These are phyloP conservation scores for Ascochyta lentis DNA, from an alignment of 2,329 filamentous ascomycete species.

Conservation along the genomic window DNA sequence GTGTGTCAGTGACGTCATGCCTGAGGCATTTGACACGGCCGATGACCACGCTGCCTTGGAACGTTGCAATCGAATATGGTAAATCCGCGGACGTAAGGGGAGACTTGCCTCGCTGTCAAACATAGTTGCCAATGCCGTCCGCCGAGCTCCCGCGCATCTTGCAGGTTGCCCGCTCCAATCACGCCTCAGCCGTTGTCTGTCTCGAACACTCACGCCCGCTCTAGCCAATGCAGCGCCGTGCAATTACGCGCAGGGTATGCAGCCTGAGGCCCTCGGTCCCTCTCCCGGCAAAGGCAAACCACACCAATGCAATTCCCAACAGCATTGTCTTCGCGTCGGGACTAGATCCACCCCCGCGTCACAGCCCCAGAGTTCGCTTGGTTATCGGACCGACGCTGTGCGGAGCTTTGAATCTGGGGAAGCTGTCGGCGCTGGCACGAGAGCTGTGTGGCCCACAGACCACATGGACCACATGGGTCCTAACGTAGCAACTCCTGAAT, in stretches of 20 bases:
- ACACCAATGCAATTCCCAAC: constrained; percentile 1
- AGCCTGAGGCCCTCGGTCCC: constrained; percentile 3
- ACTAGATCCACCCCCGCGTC: constrained; percentile 9
- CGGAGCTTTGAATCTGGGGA: constrained; percentile 11
- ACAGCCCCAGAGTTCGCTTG: constrained; percentile 12
- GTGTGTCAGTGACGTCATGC: constrained; percentile 4
- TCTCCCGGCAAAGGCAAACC: background rate
- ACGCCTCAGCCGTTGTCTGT: background rate
- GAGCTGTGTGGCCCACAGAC: background rate
- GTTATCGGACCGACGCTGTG: constrained; percentile 5
- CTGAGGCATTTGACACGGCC: constrained; percentile 1
- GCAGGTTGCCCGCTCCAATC: constrained; percentile 3
- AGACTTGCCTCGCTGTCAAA: constrained; percentile 4
- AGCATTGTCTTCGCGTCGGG: background rate
- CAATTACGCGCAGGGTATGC: background rate
- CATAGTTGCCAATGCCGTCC: constrained; percentile 7
- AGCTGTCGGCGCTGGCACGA: constrained; percentile 3
- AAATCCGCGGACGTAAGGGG: background rate
- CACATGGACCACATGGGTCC: background rate
- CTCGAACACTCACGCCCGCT: background rate
- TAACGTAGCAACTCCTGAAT: constrained; percentile 12
- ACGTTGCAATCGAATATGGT: background rate
- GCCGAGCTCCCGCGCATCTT: background rate
- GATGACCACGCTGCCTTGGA: background rate
- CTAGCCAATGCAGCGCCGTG: constrained; percentile 7